These are phyloP conservation scores for Glycine soja DNA, from an alignment of 306 rosid species.

Conservation along the genomic window DNA sequence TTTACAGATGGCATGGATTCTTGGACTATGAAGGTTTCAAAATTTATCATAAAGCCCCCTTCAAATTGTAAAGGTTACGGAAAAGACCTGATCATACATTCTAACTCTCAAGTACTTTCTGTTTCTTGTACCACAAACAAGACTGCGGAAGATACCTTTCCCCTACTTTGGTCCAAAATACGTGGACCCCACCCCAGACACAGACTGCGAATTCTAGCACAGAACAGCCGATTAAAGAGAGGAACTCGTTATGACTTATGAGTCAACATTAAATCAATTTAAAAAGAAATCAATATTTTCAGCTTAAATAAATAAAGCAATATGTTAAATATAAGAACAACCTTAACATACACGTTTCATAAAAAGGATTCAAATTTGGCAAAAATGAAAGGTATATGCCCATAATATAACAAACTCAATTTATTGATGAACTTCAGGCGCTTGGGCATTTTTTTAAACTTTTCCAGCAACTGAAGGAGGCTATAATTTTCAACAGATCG, in stretches of 20 bases:
- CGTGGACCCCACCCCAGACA: constrained; percentile 44
- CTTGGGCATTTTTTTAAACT: no score
- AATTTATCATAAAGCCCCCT: constrained; percentile 10
- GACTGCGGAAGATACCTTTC: constrained; percentile 49
- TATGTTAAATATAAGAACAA: not conserved
- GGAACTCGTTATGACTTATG: constrained; percentile 9
- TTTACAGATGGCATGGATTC: constrained; percentile 8
- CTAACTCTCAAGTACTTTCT: constrained; percentile 11
- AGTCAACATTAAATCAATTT: constrained; percentile 22
- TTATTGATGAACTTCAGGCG: not conserved
- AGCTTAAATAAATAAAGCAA: constrained; percentile 6
- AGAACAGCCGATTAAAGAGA: constrained; percentile 5
- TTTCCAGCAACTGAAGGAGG: no score
- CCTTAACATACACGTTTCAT: not conserved
- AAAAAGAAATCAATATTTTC: constrained; percentile 15
- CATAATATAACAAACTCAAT: not conserved
- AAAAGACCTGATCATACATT: not conserved
- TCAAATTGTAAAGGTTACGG: constrained; percentile 9
- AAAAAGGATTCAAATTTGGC: not conserved
- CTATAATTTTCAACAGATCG: no score
- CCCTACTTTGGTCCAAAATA: constrained; percentile 37
- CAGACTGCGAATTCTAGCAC: constrained; percentile 35
- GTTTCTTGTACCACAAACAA: constrained; percentile 38
- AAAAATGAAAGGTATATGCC: not conserved
- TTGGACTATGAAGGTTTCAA: constrained; percentile 25